Evolutionary conservation across 2,329 filamentous ascomycete genomes (phyloP).

Genomic region (Colletotrichum plurivorum): DNA sequence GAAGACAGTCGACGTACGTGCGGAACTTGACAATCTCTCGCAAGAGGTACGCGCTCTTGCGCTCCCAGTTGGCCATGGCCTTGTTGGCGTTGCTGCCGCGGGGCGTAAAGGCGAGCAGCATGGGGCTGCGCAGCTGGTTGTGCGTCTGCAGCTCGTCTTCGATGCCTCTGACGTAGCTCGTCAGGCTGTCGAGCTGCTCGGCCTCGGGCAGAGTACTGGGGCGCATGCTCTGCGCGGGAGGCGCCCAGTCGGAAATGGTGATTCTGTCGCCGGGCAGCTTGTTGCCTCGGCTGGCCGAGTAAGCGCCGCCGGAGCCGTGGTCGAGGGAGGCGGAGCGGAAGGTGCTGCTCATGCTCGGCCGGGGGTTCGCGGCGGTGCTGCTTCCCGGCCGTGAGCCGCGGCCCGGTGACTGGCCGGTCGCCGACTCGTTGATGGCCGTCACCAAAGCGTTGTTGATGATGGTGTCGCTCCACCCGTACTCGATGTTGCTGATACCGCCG

Average conservation of each 20-base stretch:
- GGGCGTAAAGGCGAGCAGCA: slow-evolving; percentile 91
- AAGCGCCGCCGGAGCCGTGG: slow-evolving; percentile 55
- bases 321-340: slow-evolving; percentile 74
- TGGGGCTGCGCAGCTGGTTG: slow-evolving; percentile 88
- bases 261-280: slow-evolving; percentile 89
- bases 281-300: slow-evolving; percentile 57
- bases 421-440: slow-evolving; percentile 65
- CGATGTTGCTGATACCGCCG: slow-evolving; percentile 95
- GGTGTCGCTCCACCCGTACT: slow-evolving; percentile 94
- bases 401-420: slow-evolving; percentile 47
- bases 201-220: slow-evolving; percentile 82
- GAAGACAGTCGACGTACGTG: slow-evolving; percentile 91
- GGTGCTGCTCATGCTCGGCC: slow-evolving; percentile 65
- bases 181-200: slow-evolving; percentile 83
- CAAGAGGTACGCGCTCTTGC: slow-evolving; percentile 91
- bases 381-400: slow-evolving; percentile 65
- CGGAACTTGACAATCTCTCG: slow-evolving; percentile 97
- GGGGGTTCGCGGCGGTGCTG: slow-evolving; percentile 56
- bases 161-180: slow-evolving; percentile 85
- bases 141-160: slow-evolving; percentile 89
- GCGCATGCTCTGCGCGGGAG: slow-evolving; percentile 91
- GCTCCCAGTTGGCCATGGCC: slow-evolving; percentile 97
- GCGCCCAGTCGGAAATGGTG: slow-evolving; percentile 88
- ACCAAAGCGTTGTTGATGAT: slow-evolving; percentile 77
- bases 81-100: slow-evolving; percentile 84